Base-by-base conservation (phyloP, 2,329 filamentous ascomycete species). In the Beauveria sp. region DNA sequence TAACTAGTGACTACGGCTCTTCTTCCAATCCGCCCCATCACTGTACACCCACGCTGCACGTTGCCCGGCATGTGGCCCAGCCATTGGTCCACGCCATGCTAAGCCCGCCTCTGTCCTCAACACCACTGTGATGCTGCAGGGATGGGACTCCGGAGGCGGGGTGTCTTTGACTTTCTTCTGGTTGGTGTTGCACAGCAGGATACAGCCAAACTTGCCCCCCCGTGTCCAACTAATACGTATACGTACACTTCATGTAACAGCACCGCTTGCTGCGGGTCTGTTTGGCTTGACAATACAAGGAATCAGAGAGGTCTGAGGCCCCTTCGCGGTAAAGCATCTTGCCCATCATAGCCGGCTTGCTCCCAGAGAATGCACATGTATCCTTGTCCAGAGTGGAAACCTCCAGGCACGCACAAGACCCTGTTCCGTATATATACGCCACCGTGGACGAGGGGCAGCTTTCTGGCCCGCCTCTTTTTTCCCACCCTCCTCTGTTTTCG, bases 31-130 rank as follows among this genome's bases (percentile, higher is more conserved):
- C n/a, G 50, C 56, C 51, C 61, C 61, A 56, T 62, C 50, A 40
- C n/a, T 51, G 55, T 20, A 37, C 30, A 52, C n/a, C 48, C 30
- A 44, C n/a, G 64, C 65, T 55, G 63, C 65, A 69, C 65, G 61
- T 66, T 64, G 57, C 56, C 64, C 57, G 61, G 65, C 75, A 77
- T 77, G 76, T 77, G 76, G 71, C 68, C 68, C 69, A 76, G 71
- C 67, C 68, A 77, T 77, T 77, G 76, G 76, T 64, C 71, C 68
- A 71, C 68, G 66, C 67, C 61, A 55, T 50, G 30, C 43, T 24
- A 48, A 47, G 18, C 50, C 50, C 58, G 48, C 47, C 37, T 51
- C 43, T 18, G 26, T 40, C n/a, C 28, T 18, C 43, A 61, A 41
- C 43, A 40, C 20, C 26, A 30, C 48, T 50, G 20, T 37, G 22